Evolutionary conservation across 2,329 filamentous ascomycete genomes (phyloP).

Genomic region (Neonectria sp.): DNA sequence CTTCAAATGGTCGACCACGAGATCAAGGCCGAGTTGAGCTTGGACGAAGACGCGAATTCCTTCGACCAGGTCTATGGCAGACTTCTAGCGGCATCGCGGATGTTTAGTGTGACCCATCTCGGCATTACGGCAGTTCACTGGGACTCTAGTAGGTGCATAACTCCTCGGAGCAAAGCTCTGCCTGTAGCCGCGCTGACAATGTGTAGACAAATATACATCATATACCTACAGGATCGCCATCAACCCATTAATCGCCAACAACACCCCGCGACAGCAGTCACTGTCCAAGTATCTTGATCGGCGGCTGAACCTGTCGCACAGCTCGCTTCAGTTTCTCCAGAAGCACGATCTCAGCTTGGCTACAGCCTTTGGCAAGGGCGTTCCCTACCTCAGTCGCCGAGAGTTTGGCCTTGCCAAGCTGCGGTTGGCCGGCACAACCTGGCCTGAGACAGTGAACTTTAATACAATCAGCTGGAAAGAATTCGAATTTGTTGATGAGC

Average conservation of each 20-base stretch:
- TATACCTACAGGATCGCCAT: not conserved
- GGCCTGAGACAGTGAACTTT: not conserved
- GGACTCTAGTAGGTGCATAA: not conserved
- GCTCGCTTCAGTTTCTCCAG: not conserved
- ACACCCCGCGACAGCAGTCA: not conserved
- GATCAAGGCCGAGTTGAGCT: not conserved
- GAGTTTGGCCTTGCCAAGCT: not conserved
- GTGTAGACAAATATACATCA: not conserved
- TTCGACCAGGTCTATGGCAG: not conserved
- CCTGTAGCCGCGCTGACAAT: not conserved
- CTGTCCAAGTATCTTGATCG: not conserved
- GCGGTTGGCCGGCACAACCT: not conserved
- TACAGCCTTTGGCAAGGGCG: not conserved
- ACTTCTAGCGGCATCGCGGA: not conserved
- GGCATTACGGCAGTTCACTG: not conserved
- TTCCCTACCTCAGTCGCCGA: not conserved
- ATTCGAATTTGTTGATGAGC: not conserved
- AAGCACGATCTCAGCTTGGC: not conserved
- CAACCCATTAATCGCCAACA: not conserved
- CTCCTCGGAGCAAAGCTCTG: not conserved
- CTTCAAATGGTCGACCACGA: not conserved
- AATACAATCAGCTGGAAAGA: not conserved
- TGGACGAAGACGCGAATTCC: not conserved
- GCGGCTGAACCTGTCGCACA: not conserved
- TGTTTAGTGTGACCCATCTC: not conserved